These are phyloP conservation scores for Auricularia auricula-judae DNA, from an alignment of 768 basidiomycete species.

Conservation along the genomic window DNA sequence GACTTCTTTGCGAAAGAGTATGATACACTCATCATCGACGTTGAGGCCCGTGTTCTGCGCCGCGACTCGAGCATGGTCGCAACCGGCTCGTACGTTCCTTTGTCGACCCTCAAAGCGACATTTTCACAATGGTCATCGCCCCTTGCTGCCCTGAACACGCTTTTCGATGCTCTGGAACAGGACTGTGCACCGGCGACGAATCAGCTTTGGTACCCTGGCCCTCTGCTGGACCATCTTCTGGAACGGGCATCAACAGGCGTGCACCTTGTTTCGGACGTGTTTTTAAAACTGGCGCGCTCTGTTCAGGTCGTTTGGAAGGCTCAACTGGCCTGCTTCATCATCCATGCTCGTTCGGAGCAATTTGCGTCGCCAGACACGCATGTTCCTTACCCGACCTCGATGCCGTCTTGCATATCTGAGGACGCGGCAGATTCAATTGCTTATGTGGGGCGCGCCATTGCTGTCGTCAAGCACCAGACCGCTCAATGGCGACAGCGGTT, in stretches of 20 bases:
- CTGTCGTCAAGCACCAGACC: constrained; percentile 60
- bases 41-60: constrained; percentile 66
- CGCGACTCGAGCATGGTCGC: constrained; percentile 70
- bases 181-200: constrained; percentile 22
- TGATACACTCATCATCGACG: constrained; percentile 65
- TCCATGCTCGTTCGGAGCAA: constrained; percentile 70
- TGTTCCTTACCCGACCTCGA: constrained; percentile 47
- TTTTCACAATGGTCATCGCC: constrained; percentile 88
- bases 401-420: constrained; percentile 65
- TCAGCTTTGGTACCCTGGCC: constrained; percentile 53
- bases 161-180: constrained; percentile 50
- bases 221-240: constrained; percentile 69
- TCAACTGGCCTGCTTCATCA: constrained; percentile 70
- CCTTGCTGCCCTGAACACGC: constrained; percentile 53
- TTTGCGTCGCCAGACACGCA: constrained; percentile 47
- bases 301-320: constrained; percentile 78
- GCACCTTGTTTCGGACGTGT: constrained; percentile 59
- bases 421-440: constrained; percentile 71
- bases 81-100: constrained; percentile 72
- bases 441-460: constrained; percentile 81
- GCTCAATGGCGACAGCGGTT: background rate
- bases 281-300: constrained; percentile 56
- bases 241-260: constrained; percentile 68
- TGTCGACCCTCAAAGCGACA: constrained; percentile 71
- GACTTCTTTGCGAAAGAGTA: constrained; percentile 72